phyloP scores from a whole-genome alignment of 768 basidiomycete genomes.

The Tephrocybe sp. region DNA sequence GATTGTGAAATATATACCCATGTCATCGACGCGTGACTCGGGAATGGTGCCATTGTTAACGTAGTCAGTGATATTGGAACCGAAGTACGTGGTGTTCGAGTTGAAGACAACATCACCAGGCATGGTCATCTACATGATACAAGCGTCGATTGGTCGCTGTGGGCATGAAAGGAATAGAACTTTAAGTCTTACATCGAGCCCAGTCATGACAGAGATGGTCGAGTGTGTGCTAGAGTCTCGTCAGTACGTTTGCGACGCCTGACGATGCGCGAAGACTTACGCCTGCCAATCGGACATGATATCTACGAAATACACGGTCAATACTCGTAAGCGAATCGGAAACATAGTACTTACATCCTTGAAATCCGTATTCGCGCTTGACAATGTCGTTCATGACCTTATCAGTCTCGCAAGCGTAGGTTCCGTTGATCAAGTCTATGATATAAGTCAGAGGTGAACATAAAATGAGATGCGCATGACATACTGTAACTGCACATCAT shows the following conservation, averaged over 20 bases:
- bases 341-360: constrained; percentile 53
- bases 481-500: constrained; percentile 79
- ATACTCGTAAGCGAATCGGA: neutral
- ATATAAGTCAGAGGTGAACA: neutral
- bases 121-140: constrained; percentile 61
- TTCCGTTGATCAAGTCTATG: constrained; percentile 64
- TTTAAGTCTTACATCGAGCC: constrained; percentile 55
- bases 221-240: constrained; percentile 43
- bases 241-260: neutral
- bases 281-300: constrained; percentile 79
- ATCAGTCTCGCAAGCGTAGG: constrained; percentile 76
- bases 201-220: constrained; percentile 58
- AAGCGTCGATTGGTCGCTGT: no score
- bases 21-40: constrained; percentile 66
- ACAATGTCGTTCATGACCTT: constrained; percentile 72
- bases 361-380: constrained; percentile 75
- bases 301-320: constrained; percentile 34
- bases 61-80: constrained; percentile 63
- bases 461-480: constrained; percentile 19
- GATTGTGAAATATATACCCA: constrained; percentile 46
- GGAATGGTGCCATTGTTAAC: constrained; percentile 76
- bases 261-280: constrained; percentile 25
- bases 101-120: constrained; percentile 56
- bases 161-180: neutral
- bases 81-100: constrained; percentile 59